Evolutionary conservation across 2,329 filamentous ascomycete species (phyloP), one percentile per base, ranked within the genome.

Genomic region (Phaeosphaeria sp.): DNA sequence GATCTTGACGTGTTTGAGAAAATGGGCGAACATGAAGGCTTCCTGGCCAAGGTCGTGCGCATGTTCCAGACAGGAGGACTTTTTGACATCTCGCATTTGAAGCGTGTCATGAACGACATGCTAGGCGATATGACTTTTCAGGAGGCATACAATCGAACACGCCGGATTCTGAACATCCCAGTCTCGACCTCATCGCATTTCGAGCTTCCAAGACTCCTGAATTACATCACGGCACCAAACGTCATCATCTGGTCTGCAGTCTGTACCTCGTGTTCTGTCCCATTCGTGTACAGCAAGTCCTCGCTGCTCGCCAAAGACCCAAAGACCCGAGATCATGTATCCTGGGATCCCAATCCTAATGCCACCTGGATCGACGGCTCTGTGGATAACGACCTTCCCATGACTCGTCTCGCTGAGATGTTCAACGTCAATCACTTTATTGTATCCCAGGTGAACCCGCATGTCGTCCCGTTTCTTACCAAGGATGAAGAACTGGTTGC

Each of bases 391-490:
- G 94, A 98, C 75, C 82, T 98, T 2, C 94, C 94, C 1, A 96
- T 96, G 87, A 92, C 90, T 20, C 87, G 92, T 1, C 82, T 98
- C 17, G 89, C 93, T 0, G 93, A 97, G 72, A 93, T 97, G 90
- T 97, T 97, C 82, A 97, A 97, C 71, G 93, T 97, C 73, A 97
- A 97, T 71, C 94, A 97, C 74, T 97, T 97, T 72, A 97, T 98
- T 65, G 94, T 97, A 18, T 97, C 93, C 0, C 94, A 98, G 74
- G 93, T 97, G 50, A 98, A 98, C 69, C 94, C 94, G 0, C 94
- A 98, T 68, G 91, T 97, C 9, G 87, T 96, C 0, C 92, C 92
- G 0, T 97, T 98, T 69, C 80, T 97, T 17, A 83, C 86, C 17
- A 90, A 89, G 64, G 91, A 96, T 56, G 90, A 92, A 59, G 83